Evolutionary conservation across 2,329 filamentous ascomycete species (phyloP), one percentile per base, ranked within the genome.

Genomic region (Botrytis elliptica): DNA sequence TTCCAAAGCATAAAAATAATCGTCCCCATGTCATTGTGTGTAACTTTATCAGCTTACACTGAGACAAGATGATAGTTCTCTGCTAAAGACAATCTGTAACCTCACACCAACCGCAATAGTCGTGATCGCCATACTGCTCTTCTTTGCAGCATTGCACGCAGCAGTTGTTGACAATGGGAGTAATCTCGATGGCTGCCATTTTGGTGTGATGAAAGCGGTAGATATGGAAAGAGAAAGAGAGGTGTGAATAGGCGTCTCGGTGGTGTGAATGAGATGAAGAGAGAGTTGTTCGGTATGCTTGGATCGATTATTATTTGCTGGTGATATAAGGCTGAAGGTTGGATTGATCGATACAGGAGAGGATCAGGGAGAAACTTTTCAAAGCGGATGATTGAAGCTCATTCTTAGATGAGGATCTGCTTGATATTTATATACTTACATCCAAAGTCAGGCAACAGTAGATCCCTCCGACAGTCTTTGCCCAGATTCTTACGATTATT

Each of bases 71-170:
- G 64, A 67, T 67, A 25, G 29, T 46, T 55, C 59, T 33, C 70
- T 38, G 16, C 74, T 72, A 77, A 36, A 79, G 76, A 70, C 78
- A 80, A 63, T 79, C 76, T 2, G 78, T 77, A 18, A 78, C 81
- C 65, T 84, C 84, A 78, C 85, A 87, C 78, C 84, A 83, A 14
- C 82, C 82, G 80, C 85, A 87, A 78, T 84, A 85, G 76, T 87
- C 85, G 78, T 87, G 86, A 66, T 84, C 84, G 75, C 85, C 72
- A 72, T 84, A 85, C 78, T 87, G 85, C 71, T 84, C 82, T 49
- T 84, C 84, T 77, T 84, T 85, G 82, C 86, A 87, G 81, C 86
- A 87, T 77, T 84, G 86, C 40, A 83, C 83, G 82, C 86, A 87
- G 84, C 86, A 87, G 77, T 83, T 78, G 81, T 85, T 83, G 81